Evolutionary conservation across 257 asterid species (phyloP).

Genomic region (Solanum pimpinellifolium): DNA sequence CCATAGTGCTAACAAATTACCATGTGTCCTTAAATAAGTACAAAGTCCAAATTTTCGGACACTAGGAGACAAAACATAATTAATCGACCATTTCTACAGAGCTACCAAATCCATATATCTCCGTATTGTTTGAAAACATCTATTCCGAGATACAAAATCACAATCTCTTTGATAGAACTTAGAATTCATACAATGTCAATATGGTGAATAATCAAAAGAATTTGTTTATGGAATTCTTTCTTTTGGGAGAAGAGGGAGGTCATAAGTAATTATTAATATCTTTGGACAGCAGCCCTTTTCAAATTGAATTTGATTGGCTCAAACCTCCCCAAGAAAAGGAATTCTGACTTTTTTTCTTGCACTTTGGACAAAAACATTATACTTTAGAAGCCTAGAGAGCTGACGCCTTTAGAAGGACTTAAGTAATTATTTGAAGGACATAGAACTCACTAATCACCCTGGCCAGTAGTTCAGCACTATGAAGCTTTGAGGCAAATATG

Average conservation of each 20-base stretch:
- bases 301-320: not conserved
- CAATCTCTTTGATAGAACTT: not conserved
- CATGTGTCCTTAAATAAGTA: not conserved
- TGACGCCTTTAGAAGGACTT: not conserved
- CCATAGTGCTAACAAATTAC: not conserved
- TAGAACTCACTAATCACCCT: not conserved
- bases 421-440: not conserved
- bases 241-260: not conserved
- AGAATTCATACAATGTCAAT: not conserved
- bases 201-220: not conserved
- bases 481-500: not conserved
- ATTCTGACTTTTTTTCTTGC: not conserved
- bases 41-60: not conserved
- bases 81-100: not conserved
- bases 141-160: not conserved
- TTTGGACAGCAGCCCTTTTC: not conserved
- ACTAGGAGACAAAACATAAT: not conserved
- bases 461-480: not conserved
- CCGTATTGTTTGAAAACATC: not conserved
- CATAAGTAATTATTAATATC: not conserved
- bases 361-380: not conserved
- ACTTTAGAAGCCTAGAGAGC: not conserved
- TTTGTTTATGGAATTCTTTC: not conserved
- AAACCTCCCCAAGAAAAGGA: not conserved
- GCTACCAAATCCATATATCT: not conserved